Base-by-base conservation (phyloP, 495 filamentous ascomycete species). In the Talaromyces thailandensis region DNA sequence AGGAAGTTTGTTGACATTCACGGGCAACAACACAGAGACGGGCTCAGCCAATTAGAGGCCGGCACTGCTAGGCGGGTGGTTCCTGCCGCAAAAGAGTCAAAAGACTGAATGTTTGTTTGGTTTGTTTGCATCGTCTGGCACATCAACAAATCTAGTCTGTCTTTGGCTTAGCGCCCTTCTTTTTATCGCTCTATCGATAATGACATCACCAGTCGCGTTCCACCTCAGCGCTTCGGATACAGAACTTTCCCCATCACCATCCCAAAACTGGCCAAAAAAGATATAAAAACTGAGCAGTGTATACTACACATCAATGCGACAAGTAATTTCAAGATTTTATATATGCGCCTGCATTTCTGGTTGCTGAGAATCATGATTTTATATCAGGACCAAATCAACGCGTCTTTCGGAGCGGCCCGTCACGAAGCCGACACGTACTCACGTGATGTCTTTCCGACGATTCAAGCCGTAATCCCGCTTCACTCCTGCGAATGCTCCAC, bases 121-220 rank as follows among this genome's bases (percentile, higher is more conserved):
- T 25, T 11, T 31, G 59, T 61, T 61, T 61, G 40, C n/a, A 48
- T 23, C n/a, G 23, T 9, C 18, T 11, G 50, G 24, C 25, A 14
- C 53, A 63, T 58, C 62, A 63, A 63, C 55, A 63, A 59, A 48
- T 35, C 62, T 63, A 63, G 40, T 29, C 53, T 24, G 26, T 53
- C 50, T 24, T 21, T 3, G 40, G 62, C 25, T 40, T 63, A 63
- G 53, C 55, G 0, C 14, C 21, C 6, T 40, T 23, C 21, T 18
- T 23, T 23, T 8, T 12, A 55, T 62, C 62, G 58, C 52, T 6
- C 69, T 67, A 65, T 40, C 8, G 52, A 0, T 28, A 51, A 64
- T 70, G 71, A 70, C 70, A 69, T 72, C 71, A 73, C 58, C 43
- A 37, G 51, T 57, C 71, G 70, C 71, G 71, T 74, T 68, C 68